Evolutionary conservation across 192 early-diverging fungal genomes (phyloP), one percentile per base, ranked within the genome.

Genomic region (Lunasporangiospora selenospora): DNA sequence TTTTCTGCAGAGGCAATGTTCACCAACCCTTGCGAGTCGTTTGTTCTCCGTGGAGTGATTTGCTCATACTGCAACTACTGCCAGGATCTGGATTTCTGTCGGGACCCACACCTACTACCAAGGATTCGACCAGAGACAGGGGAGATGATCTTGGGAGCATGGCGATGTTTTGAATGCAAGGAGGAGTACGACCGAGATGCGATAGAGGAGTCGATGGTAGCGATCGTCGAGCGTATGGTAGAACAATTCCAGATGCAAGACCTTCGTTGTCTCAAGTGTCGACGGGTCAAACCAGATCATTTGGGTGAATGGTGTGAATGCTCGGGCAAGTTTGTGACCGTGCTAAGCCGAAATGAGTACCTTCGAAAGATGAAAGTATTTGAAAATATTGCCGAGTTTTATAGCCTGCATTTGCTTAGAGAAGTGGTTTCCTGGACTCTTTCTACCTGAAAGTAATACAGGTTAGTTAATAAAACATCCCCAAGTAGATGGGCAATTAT

Each of bases 171-270:
- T 32, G 87, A 78, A 16, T 99, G 97, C 50, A 78, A 82, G 10
- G 83, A 83, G 18, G 87, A 90, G 50, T 98, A 99, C 61, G 92
- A 96, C 54, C 82, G 82, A 4, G 51, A 65, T 21, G 75, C 79
- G 2, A 92, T 99, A 44, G 97, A 99, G 77, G 88, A 93, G 66
- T 80, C 85, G 6, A 82, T 99, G 39, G 80, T 97, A 16, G 84
- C 88, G 48, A 84, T 94, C 50, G 77, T 95, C 7, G 67, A 90
- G 19, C 69, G 76, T 9, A 78, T 82, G 34, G 24, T 94, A 24
- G 67, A 85, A 54, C 83, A 85, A 5, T 97, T 90, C 81, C 95
- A 99, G 76, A 80, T 90, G 48, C 97, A 99, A 76, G 95, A 97
- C 49, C 51, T 95, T 41, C 79, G 81, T 23, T 99, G 97, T 69